Evolutionary conservation across 1,139 yeast genomes (phyloP), one percentile per base, ranked within the genome.

Genomic region (Meyerozyma carpophila): DNA sequence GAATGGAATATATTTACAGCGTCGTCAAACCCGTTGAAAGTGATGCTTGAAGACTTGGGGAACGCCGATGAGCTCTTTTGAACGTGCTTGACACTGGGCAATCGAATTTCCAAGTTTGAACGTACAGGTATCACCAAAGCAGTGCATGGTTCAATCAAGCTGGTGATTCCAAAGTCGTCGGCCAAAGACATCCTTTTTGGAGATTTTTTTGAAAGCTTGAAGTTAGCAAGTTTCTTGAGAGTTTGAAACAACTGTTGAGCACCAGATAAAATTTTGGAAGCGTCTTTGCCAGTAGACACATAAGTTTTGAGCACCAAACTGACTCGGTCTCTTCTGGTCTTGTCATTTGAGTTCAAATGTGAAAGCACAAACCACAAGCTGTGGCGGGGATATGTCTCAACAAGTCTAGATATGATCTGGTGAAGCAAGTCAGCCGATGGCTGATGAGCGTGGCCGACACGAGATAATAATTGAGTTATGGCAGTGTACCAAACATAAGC

Each of bases 321-420:
- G 6, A 70, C 91, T 48, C 82, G 66, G n/a, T 66, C 64, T 16
- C 71, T 70, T 55, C 96, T 70, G 8, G 69, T 68, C 4, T 63
- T 54, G 41, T 83, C 84, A n/a, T 77, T 77, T 0, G 96, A 88
- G 48, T 82, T 80, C 4, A 77, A 69, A 50, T 88, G 85, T 0
- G 94, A 87, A 32, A 90, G 70, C 4, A 90, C 77, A 42, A 84
- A 84, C 96, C 98, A 94, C 14, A 93, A 66, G 26, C 93, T 80
- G 49, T 89, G 95, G 28, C 79, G 75, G 0, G 98, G 96, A 58
- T 89, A 93, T 28, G 77, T 74, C 32, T 68, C 63, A 0, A 85
- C 72, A 6, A 90, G 73, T 13, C 71, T 67, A 8, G 77, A 65
- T 13, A 91, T 68, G 18, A 93, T 77, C 14, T 67, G 65, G 40